phyloP scores from a whole-genome alignment of 768 basidiomycete genomes.

The Termitomyces bulborhizus region DNA sequence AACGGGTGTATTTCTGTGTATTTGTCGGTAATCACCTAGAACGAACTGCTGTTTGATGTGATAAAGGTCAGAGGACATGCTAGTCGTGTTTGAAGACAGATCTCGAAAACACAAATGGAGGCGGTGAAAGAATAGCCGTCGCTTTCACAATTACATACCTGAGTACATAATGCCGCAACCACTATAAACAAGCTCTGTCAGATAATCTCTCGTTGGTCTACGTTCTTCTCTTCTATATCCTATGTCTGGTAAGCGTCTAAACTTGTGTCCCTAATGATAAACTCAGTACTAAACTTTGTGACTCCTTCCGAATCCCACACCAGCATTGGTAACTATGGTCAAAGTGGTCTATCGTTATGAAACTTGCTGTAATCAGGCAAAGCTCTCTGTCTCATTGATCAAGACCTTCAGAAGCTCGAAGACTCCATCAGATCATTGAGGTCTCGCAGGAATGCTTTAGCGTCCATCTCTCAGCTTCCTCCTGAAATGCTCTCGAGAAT shows the following conservation, averaged over 20 bases:
- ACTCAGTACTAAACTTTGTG: conserved; percentile 13
- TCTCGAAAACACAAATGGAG: conserved; percentile 5
- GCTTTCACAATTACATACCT: neutral
- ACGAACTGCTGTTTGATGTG: conserved; percentile 72
- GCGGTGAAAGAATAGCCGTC: neutral
- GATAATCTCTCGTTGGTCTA: conserved; percentile 27
- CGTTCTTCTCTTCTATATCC: conserved; percentile 11
- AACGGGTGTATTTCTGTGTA: neutral
- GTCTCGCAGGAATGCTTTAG: conserved; percentile 28
- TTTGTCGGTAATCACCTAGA: conserved; percentile 42
- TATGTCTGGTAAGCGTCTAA: conserved; percentile 13
- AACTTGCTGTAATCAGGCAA: conserved; percentile 6
- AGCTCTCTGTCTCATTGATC: conserved; percentile 29
- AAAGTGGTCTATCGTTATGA: too few relatives aligned
- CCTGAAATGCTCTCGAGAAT: conserved; percentile 35
- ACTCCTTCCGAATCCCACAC: conserved; percentile 12
- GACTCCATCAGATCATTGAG: conserved; percentile 28
- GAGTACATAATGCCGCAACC: neutral
- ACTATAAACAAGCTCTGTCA: neutral
- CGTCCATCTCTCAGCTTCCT: conserved; percentile 33
- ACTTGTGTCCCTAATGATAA: neutral
- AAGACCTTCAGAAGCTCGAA: conserved; percentile 26
- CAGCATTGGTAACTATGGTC: conserved; percentile 1
- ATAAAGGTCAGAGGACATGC: conserved; percentile 51
- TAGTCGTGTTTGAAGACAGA: conserved; percentile 5